Percentiles rank a stretch among this genome's conserved stretches.
Evolutionary conservation across 1,284 basidiomycete genomes (phyloP).

Genomic region (Boletus semigastroideus): DNA sequence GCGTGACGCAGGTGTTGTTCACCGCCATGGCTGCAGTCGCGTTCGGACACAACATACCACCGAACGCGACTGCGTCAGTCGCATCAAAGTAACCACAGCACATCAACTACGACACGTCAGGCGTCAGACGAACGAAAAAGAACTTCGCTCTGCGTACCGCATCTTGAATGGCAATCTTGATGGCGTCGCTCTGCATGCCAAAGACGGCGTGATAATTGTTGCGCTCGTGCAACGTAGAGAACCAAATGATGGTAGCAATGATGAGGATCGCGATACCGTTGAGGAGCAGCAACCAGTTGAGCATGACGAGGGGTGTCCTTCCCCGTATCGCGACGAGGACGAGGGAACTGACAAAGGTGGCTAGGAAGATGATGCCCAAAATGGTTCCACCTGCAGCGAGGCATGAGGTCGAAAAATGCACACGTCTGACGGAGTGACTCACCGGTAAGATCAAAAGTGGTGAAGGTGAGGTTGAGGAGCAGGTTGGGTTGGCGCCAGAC

Average conservation of each 20-base stretch:
- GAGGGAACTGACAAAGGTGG: slow-evolving; percentile 69
- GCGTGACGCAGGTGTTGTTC: slow-evolving; percentile 61
- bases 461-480: slow-evolving; percentile 69
- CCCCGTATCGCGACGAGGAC: slow-evolving; percentile 68
- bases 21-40: slow-evolving; percentile 41
- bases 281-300: slow-evolving; percentile 70
- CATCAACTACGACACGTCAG: slow-evolving; percentile 45
- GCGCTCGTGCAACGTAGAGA: slow-evolving; percentile 71
- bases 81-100: slow-evolving; percentile 84
- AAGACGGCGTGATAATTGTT: slow-evolving; percentile 63
- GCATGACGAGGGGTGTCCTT: slow-evolving; percentile 61
- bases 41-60: slow-evolving; percentile 62
- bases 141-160: slow-evolving; percentile 42
- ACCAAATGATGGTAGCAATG: slow-evolving; percentile 75
- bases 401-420: not conserved
- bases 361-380: slow-evolving; percentile 66
- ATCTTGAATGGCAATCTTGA: slow-evolving; percentile 67
- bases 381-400: slow-evolving; percentile 57
- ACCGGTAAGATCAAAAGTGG: slow-evolving; percentile 59
- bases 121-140: not conserved
- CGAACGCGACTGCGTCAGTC: slow-evolving; percentile 57
- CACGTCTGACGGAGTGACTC: slow-evolving; percentile 21
- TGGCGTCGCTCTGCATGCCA: slow-evolving; percentile 43
- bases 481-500: slow-evolving; percentile 65
- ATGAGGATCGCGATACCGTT: slow-evolving; percentile 59